These are phyloP conservation scores for Aspergillus taichungensis DNA, from an alignment of 495 filamentous ascomycete species.

Conservation along the genomic window DNA sequence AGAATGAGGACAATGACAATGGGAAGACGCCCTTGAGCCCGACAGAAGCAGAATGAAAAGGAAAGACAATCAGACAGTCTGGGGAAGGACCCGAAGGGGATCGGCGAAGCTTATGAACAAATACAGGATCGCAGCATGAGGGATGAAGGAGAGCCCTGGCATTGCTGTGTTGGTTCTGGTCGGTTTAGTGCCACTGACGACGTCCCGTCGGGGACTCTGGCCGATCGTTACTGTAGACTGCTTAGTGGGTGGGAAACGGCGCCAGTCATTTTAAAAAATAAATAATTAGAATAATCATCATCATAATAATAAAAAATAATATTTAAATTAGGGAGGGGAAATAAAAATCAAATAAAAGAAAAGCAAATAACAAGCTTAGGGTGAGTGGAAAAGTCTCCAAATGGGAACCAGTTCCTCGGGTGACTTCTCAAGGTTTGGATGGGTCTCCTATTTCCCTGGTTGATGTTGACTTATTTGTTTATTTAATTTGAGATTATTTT, in stretches of 20 bases:
- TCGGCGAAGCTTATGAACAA: conserved; percentile 71
- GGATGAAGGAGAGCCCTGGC: conserved; percentile 22
- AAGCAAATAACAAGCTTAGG: conserved; percentile 15
- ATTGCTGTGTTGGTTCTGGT: conserved; percentile 24
- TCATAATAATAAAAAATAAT: conserved; percentile 1
- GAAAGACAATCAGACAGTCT: conserved; percentile 17
- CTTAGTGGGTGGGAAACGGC: conserved; percentile 21
- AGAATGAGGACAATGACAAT: conserved; percentile 5
- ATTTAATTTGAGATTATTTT: conserved; percentile 5
- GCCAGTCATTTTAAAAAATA: conserved; percentile 10
- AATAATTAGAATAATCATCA: conserved; percentile 4
- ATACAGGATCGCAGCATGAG: conserved; percentile 27
- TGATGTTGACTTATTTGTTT: conserved; percentile 2
- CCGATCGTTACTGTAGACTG: conserved; percentile 33
- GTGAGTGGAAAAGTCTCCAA: conserved; percentile 19
- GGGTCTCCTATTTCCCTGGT: conserved; percentile 12
- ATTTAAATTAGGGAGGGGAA: conserved; percentile 13
- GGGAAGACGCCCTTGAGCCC: conserved; percentile 11
- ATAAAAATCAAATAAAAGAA: conserved; percentile 5
- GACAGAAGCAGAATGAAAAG: conserved; percentile 25
- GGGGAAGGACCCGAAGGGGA: conserved; percentile 48
- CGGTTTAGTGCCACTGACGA: conserved; percentile 40
- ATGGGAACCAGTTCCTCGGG: conserved; percentile 36
- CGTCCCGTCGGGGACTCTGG: conserved; percentile 36
- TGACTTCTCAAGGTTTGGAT: conserved; percentile 18